phyloP scores from a whole-genome alignment of 805 yeast species.

The Lipomyces lipofer region DNA sequence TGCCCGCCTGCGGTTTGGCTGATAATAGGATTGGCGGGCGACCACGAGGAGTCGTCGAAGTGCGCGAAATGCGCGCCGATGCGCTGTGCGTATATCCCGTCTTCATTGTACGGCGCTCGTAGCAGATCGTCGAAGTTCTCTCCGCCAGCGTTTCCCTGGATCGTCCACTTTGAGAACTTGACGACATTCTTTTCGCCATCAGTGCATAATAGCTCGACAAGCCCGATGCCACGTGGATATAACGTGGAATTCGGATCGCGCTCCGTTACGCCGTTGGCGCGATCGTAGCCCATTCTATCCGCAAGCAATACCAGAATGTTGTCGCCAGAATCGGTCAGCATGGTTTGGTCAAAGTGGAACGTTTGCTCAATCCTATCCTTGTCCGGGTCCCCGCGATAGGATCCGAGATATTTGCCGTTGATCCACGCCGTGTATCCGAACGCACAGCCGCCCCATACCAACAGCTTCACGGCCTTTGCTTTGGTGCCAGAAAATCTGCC shows the following conservation, averaged over 20 bases:
- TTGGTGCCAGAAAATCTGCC: constrained; percentile 16
- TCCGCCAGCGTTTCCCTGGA: constrained; percentile 27
- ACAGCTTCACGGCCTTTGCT: constrained; percentile 4
- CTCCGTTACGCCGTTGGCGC: constrained; percentile 9
- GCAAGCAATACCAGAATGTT: constrained; percentile 16
- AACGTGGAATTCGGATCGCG: constrained; percentile 9
- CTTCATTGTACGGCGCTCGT: constrained; percentile 27
- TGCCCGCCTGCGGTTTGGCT: constrained; percentile 1
- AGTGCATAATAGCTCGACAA: constrained; percentile 2
- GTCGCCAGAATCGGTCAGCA: not conserved
- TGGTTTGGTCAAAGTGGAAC: constrained; percentile 4
- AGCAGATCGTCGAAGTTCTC: constrained; percentile 18
- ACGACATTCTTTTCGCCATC: not conserved
- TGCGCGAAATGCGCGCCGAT: constrained; percentile 22
- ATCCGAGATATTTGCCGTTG: constrained; percentile 15
- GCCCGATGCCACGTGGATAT: constrained; percentile 23
- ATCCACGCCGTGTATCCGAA: constrained; percentile 21
- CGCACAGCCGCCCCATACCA: constrained; percentile 24
- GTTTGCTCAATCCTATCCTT: not conserved
- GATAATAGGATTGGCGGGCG: constrained; percentile 4
- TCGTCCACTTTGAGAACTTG: constrained; percentile 15
- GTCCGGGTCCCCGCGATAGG: constrained; percentile 12
- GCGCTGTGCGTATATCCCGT: constrained; percentile 20
- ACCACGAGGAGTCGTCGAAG: constrained; percentile 8
- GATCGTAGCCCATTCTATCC: constrained; percentile 25